Evolutionary conservation across 805 yeast species (phyloP), one percentile per base, ranked within the genome.

Genomic region (Saturnispora mendoncae): DNA sequence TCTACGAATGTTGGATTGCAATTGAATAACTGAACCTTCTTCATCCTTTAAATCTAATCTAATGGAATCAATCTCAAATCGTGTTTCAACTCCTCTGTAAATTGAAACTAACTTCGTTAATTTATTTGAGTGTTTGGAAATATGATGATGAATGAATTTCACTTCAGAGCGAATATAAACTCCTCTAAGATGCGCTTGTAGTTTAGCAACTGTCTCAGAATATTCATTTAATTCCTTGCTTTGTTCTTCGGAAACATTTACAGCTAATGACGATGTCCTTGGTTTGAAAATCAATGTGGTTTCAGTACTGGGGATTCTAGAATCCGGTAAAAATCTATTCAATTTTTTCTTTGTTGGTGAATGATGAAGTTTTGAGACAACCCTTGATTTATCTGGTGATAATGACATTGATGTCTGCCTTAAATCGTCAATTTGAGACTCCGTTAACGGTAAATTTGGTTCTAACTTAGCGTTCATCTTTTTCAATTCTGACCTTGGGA

Each of bases 121-220:
- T 2, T 64, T 52, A 18, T 47, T 46, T n/a, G 47, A 51, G 25
- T 52, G 35, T 31, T 39, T 38, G 20, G 45, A 46, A 9, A 65
- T 41, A 14, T 48, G 41, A 10, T 26, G 27, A 26, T 46, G 53
- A 13, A 49, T 47, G 7, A 33, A 15, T 0, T 15, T 35, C 4
- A 68, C 42, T 8, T 54, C 50, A 1, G 45, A 51, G 47, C 79
- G 58, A 0, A 64, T 53, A 10, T 55, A 41, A 24, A 59, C 57
- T 1, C 78, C 80, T 45, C 75, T 61, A 2, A 65, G 65, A 21
- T 75, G 58, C 0, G 92, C 74, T 56, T 87, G 95, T 14, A 87
- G 61, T 42, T 61, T 64, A 18, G 48, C 41, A 23, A 58, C 21
- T 3, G 26, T 24, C 17, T 39, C 41, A 5, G 4, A 13, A 4